Evolutionary conservation across 768 basidiomycete species (phyloP).

Genomic region (Rhodotorula diobovata): DNA sequence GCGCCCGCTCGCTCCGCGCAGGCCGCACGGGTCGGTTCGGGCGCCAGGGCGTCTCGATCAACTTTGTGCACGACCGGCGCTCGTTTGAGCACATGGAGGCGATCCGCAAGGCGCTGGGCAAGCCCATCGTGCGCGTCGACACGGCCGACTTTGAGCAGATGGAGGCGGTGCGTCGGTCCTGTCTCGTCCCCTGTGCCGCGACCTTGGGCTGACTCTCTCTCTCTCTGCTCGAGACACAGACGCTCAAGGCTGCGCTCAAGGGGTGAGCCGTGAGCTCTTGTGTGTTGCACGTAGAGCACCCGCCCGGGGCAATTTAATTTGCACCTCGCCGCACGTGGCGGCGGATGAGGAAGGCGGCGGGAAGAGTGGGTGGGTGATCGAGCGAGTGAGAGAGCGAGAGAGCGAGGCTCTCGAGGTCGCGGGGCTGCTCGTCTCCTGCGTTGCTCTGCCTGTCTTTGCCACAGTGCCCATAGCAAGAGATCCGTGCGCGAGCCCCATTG

Average conservation of each 20-base stretch:
- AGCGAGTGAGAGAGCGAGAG: too few relatives aligned
- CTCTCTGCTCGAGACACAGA: constrained; percentile 9
- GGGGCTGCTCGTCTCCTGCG: too few relatives aligned
- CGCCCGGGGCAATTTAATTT: neutral
- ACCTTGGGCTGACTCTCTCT: neutral
- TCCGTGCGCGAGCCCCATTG: too few relatives aligned
- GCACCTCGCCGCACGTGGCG: too few relatives aligned
- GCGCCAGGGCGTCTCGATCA: constrained; percentile 91
- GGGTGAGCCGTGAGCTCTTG: neutral
- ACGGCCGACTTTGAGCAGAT: constrained; percentile 87
- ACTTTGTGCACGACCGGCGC: constrained; percentile 86
- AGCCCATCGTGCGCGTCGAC: constrained; percentile 77
- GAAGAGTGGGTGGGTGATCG: too few relatives aligned
- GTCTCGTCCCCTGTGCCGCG: neutral
- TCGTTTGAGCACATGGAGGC: constrained; percentile 85
- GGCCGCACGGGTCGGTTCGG: constrained; percentile 98
- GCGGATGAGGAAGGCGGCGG: too few relatives aligned
- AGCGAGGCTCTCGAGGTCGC: too few relatives aligned
- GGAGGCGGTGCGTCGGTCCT: constrained; percentile 61
- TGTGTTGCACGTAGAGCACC: neutral
- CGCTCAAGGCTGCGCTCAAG: constrained; percentile 39
- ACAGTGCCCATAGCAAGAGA: too few relatives aligned
- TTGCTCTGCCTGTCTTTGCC: too few relatives aligned
- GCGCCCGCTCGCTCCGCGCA: constrained; percentile 45
- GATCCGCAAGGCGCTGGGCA: constrained; percentile 66